These are phyloP conservation scores for Penicillium brasilianum DNA, from an alignment of 2,329 filamentous ascomycete species.

Conservation along the genomic window DNA sequence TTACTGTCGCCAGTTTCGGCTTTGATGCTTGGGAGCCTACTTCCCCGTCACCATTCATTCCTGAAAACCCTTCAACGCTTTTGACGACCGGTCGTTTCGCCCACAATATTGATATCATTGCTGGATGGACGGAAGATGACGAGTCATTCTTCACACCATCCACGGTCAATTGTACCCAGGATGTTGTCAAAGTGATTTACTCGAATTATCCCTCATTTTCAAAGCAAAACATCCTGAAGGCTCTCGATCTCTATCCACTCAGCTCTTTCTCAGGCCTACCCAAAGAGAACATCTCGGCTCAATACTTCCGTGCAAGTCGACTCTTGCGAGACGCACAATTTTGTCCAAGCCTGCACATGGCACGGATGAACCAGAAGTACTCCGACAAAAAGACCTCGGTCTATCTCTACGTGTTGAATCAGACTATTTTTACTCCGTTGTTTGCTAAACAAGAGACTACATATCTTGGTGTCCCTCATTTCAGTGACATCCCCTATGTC, in stretches of 20 bases:
- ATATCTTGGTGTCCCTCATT: conserved; percentile 15
- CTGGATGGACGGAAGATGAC: conserved; percentile 20
- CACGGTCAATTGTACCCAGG: conserved; percentile 4
- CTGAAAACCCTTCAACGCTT: conserved; percentile 18
- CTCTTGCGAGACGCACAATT: conserved; percentile 13
- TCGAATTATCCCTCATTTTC: conserved; percentile 5
- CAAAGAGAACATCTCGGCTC: conserved; percentile 9
- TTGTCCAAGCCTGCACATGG: conserved; percentile 11
- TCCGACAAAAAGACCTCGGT: conserved; percentile 10
- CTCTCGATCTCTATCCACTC: conserved; percentile 15
- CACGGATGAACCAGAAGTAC: conserved; percentile 20
- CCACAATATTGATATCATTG: conserved; percentile 18
- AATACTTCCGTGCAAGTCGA: conserved; percentile 19
- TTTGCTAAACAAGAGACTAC: not conserved
- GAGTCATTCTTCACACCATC: conserved; percentile 14
- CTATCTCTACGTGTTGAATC: conserved; percentile 19
- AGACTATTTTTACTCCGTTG: conserved; percentile 17
- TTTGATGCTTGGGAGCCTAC: conserved; percentile 17
- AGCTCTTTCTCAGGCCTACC: conserved; percentile 8
- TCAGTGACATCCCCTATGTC: conserved; percentile 21
- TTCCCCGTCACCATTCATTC: conserved; percentile 17
- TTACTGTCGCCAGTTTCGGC: conserved; percentile 6
- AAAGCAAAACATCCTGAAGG: conserved; percentile 10
- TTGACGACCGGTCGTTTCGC: conserved; percentile 18
- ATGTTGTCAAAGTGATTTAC: conserved; percentile 2